Conservation (phyloP, 176 grass and related monocot species). For the Oryza glumipatula region DNA sequence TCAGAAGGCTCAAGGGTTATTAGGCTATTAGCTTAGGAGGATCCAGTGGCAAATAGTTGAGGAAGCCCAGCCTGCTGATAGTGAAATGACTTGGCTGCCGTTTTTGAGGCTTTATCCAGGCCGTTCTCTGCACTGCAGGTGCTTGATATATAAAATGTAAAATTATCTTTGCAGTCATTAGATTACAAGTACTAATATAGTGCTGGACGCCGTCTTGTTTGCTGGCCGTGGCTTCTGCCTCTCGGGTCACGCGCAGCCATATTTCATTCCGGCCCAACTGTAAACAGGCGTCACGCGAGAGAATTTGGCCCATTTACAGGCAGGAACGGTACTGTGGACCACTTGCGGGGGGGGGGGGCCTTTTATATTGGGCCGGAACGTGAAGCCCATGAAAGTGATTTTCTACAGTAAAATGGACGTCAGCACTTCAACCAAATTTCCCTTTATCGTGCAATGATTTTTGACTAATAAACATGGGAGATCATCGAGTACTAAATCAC, state of each 20-base stretch:
- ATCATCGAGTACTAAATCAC: not conserved
- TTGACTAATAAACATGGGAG: not conserved
- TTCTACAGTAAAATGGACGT: too few relatives aligned
- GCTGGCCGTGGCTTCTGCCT: too few relatives aligned
- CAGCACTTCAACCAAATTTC: too few relatives aligned
- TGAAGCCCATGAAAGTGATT: too few relatives aligned
- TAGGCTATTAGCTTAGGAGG: constrained; percentile 8
- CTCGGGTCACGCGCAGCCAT: too few relatives aligned
- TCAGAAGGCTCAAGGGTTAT: constrained; percentile 24
- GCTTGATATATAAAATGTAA: not conserved
- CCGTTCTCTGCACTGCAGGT: not conserved
- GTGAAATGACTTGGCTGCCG: not conserved
- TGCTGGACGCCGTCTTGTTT: too few relatives aligned
- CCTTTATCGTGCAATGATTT: not conserved
- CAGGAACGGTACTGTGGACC: too few relatives aligned
- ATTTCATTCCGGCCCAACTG: too few relatives aligned
- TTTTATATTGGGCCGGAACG: too few relatives aligned
- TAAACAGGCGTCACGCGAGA: too few relatives aligned
- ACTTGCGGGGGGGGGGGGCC: too few relatives aligned
- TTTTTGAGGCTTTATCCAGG: constrained; percentile 33
- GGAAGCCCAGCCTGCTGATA: not conserved
- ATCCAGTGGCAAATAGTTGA: not conserved
- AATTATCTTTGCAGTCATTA: not conserved
- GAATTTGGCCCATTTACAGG: too few relatives aligned
- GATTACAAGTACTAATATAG: not conserved